Evolutionary conservation across 2,329 filamentous ascomycete genomes (phyloP).

Genomic region (Botryotinia globosa): DNA sequence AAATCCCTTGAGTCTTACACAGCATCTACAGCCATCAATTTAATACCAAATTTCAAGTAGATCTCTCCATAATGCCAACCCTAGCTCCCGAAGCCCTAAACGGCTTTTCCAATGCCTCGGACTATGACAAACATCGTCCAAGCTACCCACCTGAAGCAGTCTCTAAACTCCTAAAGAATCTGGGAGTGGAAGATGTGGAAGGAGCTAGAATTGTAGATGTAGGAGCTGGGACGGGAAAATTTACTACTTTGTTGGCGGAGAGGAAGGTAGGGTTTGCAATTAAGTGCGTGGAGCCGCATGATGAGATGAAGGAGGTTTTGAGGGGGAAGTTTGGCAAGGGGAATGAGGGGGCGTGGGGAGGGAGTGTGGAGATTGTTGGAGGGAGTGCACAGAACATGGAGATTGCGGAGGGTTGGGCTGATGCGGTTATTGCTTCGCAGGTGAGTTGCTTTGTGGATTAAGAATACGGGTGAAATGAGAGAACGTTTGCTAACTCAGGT

Average conservation of each 20-base stretch:
- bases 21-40: neutral
- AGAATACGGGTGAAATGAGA: neutral
- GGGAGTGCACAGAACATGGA: slow-evolving; percentile 59
- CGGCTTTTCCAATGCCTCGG: slow-evolving; percentile 62
- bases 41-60: neutral
- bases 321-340: slow-evolving; percentile 53
- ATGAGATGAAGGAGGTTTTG: slow-evolving; percentile 62
- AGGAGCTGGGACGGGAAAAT: slow-evolving; percentile 67
- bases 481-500: slow-evolving; percentile 19
- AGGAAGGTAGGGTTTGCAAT: slow-evolving; percentile 59
- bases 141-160: slow-evolving; percentile 61
- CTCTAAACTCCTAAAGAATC: slow-evolving; percentile 52
- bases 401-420: slow-evolving; percentile 56
- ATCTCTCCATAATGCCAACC: neutral
- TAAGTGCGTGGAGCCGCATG: slow-evolving; percentile 62
- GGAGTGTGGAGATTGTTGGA: slow-evolving; percentile 45
- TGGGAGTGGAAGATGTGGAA: slow-evolving; percentile 49
- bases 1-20: neutral
- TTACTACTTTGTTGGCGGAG: slow-evolving; percentile 60
- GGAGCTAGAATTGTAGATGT: slow-evolving; percentile 59
- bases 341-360: slow-evolving; percentile 51
- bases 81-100: slow-evolving; percentile 32
- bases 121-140: slow-evolving; percentile 67
- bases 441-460: slow-evolving; percentile 44
- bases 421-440: slow-evolving; percentile 66